A percentile compares a stretch with the other conserved stretches of the same genome.
Conservation (phyloP, 306 rosid species). For the Mimosa pudica region DNA sequence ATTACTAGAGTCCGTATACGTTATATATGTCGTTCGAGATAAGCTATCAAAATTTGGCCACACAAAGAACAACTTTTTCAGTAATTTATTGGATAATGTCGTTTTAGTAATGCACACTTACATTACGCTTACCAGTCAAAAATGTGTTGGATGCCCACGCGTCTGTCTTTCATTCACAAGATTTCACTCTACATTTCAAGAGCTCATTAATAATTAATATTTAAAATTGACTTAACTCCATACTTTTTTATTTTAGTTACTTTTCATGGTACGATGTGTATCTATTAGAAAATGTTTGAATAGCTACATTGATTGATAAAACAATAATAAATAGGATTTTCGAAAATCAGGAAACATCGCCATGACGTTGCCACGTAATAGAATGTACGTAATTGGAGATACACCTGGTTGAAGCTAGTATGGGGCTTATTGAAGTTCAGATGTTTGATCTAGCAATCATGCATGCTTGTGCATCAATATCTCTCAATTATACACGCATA, state of each 20-base stretch:
- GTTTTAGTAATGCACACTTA: not conserved
- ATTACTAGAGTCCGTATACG: not conserved
- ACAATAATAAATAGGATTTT: too few relatives aligned
- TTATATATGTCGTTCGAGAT: not conserved
- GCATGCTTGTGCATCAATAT: not conserved
- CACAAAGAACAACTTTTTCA: not conserved
- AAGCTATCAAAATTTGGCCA: slow-evolving; percentile 1
- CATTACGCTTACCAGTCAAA: not conserved
- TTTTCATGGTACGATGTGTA: not conserved
- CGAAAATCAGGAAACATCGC: not conserved
- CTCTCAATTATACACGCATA: not conserved
- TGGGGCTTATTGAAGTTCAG: not conserved
- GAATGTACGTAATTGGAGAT: not conserved
- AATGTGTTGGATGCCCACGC: not conserved
- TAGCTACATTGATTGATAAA: too few relatives aligned
- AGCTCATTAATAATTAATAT: not conserved
- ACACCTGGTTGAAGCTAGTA: not conserved
- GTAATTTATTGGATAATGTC: not conserved
- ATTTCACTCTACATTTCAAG: not conserved
- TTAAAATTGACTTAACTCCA: not conserved
- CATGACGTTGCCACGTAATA: not conserved
- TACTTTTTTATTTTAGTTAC: not conserved
- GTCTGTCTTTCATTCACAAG: not conserved
- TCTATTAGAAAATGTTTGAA: not conserved
- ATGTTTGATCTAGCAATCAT: not conserved